Conservation (phyloP, 768 basidiomycete genomes). For the Psilocybe cubensis region DNA sequence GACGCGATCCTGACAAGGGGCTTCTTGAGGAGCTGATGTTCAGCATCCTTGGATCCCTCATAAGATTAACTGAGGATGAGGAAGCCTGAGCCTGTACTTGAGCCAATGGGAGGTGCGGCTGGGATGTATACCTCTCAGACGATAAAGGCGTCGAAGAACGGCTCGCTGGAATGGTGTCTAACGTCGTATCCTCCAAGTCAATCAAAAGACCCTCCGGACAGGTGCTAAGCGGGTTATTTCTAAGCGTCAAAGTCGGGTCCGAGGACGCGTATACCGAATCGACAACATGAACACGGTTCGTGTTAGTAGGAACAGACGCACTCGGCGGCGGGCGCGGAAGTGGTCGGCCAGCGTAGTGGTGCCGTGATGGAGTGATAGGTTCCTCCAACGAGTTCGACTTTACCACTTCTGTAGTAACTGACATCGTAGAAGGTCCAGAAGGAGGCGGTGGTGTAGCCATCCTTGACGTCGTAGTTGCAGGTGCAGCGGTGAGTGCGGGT, state of each 20-base stretch:
- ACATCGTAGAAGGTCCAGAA: too few relatives aligned
- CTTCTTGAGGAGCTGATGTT: constrained; percentile 10
- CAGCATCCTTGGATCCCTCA: constrained; percentile 9
- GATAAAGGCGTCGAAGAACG: constrained; percentile 20
- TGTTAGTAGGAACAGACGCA: not conserved
- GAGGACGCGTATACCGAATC: constrained; percentile 39
- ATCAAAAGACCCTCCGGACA: constrained; percentile 59
- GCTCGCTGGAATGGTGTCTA: constrained; percentile 26
- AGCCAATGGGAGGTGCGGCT: constrained; percentile 17
- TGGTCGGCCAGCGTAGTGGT: constrained; percentile 60
- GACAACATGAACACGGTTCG: constrained; percentile 16
- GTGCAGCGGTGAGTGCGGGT: not conserved
- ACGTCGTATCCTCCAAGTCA: constrained; percentile 51
- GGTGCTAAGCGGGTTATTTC: constrained; percentile 17
- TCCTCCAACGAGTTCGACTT: constrained; percentile 19
- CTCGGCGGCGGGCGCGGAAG: constrained; percentile 49
- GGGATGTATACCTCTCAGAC: constrained; percentile 21
- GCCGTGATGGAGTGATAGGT: constrained; percentile 33
- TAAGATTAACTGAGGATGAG: constrained; percentile 20
- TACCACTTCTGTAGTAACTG: not conserved
- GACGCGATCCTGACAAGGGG: constrained; percentile 4
- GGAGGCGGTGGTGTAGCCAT: constrained; percentile 1
- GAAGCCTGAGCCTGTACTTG: constrained; percentile 17
- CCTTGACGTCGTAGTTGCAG: constrained; percentile 3
- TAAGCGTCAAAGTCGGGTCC: constrained; percentile 21